phyloP scores from a whole-genome alignment of 202 grass and related monocot genomes.

The Carex arenaria region DNA sequence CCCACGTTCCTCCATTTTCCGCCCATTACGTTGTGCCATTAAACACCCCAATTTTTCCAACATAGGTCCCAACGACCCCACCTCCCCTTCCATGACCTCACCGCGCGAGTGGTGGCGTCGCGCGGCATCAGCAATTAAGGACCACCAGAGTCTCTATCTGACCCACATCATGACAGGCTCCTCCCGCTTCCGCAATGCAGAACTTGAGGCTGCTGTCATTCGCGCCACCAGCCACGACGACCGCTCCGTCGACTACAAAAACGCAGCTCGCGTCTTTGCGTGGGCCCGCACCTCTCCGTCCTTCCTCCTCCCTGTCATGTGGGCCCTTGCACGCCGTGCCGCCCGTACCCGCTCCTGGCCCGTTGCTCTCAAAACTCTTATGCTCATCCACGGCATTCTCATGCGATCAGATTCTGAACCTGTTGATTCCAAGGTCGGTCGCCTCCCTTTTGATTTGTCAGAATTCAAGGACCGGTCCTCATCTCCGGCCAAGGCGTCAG shows the following conservation, averaged over 20 bases:
- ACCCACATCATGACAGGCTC: slow-evolving; percentile 17
- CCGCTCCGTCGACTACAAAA: slow-evolving; percentile 44
- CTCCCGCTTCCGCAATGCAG: slow-evolving; percentile 18
- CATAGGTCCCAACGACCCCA: not conserved
- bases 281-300: slow-evolving; percentile 48
- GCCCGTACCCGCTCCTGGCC: slow-evolving; percentile 66
- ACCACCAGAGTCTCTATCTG: slow-evolving; percentile 57
- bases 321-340: slow-evolving; percentile 49
- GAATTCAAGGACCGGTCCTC: slow-evolving; percentile 68
- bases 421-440: slow-evolving; percentile 26
- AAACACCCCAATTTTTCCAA: not conserved
- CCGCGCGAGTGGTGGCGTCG: slow-evolving; percentile 58
- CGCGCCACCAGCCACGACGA: slow-evolving; percentile 83
- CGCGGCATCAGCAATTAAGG: slow-evolving; percentile 50
- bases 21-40: not conserved
- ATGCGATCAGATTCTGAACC: slow-evolving; percentile 47
- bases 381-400: slow-evolving; percentile 82
- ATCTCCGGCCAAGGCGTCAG: slow-evolving; percentile 25
- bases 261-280: slow-evolving; percentile 53
- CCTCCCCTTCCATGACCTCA: slow-evolving; percentile 34
- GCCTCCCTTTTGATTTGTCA: slow-evolving; percentile 83
- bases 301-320: slow-evolving; percentile 53
- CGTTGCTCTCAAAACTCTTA: slow-evolving; percentile 75
- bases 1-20: slow-evolving; percentile 23
- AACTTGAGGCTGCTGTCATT: slow-evolving; percentile 74